Conservation (phyloP, 106 monocot species). For the Dioscorea alata region DNA sequence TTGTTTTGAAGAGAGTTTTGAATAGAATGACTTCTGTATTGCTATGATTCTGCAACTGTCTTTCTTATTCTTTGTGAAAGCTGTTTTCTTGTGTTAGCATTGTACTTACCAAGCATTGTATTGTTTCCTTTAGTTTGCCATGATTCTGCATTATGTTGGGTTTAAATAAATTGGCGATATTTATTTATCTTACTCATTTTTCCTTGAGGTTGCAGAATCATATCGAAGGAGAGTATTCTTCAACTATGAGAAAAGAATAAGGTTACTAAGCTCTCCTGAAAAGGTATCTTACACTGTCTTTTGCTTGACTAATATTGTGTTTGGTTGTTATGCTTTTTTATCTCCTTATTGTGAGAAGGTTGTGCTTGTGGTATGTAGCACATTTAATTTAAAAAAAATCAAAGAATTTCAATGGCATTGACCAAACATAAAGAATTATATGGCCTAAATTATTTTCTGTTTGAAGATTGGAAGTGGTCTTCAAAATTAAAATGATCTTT, state of each 20-base stretch:
- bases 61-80: too few species aligned
- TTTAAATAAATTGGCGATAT: too few species aligned
- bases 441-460: neutral
- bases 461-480: neutral
- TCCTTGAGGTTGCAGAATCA: conserved; percentile 43
- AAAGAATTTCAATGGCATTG: neutral
- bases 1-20: too few species aligned
- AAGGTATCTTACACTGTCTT: conserved; percentile 38
- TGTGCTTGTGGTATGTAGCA: neutral
- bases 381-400: neutral
- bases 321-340: neutral
- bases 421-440: neutral
- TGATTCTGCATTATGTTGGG: neutral
- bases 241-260: conserved; percentile 90
- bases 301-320: neutral
- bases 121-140: neutral
- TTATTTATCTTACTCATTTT: neutral
- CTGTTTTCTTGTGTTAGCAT: too few species aligned
- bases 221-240: conserved; percentile 86
- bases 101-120: neutral
- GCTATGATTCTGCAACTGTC: too few species aligned
- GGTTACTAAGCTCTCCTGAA: conserved; percentile 75
- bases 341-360: neutral
- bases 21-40: too few species aligned
- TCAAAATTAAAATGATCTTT: neutral